These are phyloP conservation scores for Cryoendolithus antarcticus DNA, from an alignment of 2,329 filamentous ascomycete species.

Conservation along the genomic window DNA sequence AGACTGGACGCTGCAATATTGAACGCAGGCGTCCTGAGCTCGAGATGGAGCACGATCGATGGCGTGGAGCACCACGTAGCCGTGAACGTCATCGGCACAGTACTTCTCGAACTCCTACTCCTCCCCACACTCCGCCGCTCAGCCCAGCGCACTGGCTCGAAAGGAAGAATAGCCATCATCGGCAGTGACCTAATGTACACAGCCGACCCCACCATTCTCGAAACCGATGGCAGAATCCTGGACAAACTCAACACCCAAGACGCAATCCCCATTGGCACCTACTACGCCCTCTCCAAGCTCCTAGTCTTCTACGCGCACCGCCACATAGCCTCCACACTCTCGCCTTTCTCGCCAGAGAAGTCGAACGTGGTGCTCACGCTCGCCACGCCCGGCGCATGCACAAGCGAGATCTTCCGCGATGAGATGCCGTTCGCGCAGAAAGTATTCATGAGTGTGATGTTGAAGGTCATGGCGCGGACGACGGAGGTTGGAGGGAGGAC, in stretches of 20 bases:
- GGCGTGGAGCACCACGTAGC: conserved; percentile 24
- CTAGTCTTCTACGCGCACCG: conserved; percentile 18
- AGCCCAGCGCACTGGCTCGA: conserved; percentile 13
- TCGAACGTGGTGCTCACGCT: conserved; percentile 22
- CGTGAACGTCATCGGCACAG: conserved; percentile 29
- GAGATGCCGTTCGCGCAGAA: conserved; percentile 1
- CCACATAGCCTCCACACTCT: conserved; percentile 7
- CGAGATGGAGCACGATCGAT: conserved; percentile 16
- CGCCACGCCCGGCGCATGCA: conserved; percentile 25
- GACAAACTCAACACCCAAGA: conserved; percentile 13
- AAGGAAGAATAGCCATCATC: conserved; percentile 21
- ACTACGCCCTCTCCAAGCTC: conserved; percentile 22
- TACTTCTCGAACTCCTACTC: conserved; percentile 24
- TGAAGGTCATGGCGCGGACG: conserved; percentile 12
- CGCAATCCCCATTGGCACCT: conserved; percentile 9
- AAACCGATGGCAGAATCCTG: conserved; percentile 20
- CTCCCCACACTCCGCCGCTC: conserved; percentile 21
- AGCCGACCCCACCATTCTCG: conserved; percentile 17
- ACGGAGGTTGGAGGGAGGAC: conserved; percentile 26
- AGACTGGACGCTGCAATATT: conserved; percentile 26
- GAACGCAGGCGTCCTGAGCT: conserved; percentile 27
- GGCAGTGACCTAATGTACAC: conserved; percentile 22
- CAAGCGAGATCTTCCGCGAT: conserved; percentile 18
- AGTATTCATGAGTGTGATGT: not conserved
- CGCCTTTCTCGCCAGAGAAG: conserved; percentile 7